Conservation (phyloP, 441 rosid species). For the Hura crepitans region DNA sequence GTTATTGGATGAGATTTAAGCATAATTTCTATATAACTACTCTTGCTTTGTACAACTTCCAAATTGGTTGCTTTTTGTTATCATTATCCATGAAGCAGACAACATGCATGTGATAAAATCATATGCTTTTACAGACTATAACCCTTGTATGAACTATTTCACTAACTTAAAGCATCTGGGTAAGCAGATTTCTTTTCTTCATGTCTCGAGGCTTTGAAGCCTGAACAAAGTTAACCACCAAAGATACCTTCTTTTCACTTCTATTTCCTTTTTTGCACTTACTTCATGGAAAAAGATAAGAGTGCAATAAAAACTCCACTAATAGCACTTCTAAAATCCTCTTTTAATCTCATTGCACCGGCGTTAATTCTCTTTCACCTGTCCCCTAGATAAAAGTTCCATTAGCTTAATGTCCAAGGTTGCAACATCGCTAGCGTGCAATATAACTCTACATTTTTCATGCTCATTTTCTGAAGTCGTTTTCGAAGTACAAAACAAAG, state of each 20-base stretch:
- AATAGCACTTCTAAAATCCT: neutral
- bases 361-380: neutral
- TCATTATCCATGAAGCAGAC: neutral
- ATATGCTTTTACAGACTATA: too few species aligned
- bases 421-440: neutral
- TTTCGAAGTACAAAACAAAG: slow-evolving; percentile 11
- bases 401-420: neutral
- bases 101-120: neutral
- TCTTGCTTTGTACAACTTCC: neutral
- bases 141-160: too few species aligned
- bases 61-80: neutral
- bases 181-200: neutral
- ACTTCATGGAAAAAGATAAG: neutral
- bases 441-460: slow-evolving; percentile 13
- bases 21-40: slow-evolving; percentile 2
- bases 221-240: neutral
- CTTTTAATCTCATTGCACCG: neutral
- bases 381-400: too few species aligned
- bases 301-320: neutral
- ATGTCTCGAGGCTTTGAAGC: neutral
- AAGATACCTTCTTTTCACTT: too few species aligned
- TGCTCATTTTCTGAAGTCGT: slow-evolving; percentile 10
- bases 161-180: neutral
- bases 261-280: too few species aligned
- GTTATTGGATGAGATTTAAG: neutral